phyloP scores from a whole-genome alignment of 1,284 basidiomycete species.

The Leccinum huronense region DNA sequence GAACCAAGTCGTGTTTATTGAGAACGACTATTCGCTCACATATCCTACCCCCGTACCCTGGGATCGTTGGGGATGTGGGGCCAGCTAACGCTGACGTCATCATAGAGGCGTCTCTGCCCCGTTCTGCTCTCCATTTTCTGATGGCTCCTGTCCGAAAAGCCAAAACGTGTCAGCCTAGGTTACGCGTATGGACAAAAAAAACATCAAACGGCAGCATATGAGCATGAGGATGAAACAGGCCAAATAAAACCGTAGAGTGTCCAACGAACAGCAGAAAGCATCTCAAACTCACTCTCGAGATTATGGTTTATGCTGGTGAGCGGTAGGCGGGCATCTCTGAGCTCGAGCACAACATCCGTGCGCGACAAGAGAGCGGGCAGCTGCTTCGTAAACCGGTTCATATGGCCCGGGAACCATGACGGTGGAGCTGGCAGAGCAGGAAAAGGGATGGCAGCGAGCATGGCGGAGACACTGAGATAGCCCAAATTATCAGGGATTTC shows the following conservation, averaged over 20 bases:
- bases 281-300: conserved; percentile 64
- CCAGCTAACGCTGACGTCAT: conserved; percentile 27
- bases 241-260: conserved; percentile 7
- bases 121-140: conserved; percentile 62
- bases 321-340: conserved; percentile 89
- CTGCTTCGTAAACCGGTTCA: conserved; percentile 83
- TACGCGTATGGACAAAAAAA: conserved; percentile 11
- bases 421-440: conserved; percentile 71
- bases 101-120: conserved; percentile 49
- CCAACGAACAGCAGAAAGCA: neutral
- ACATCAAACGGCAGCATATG: conserved; percentile 11
- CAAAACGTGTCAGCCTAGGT: conserved; percentile 16
- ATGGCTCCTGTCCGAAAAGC: conserved; percentile 47
- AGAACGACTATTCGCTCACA: conserved; percentile 89
- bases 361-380: conserved; percentile 75
- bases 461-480: conserved; percentile 20
- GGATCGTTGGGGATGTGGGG: conserved; percentile 11
- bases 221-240: conserved; percentile 20
- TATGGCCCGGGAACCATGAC: conserved; percentile 98
- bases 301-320: conserved; percentile 91
- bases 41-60: conserved; percentile 37
- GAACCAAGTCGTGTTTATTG: conserved; percentile 91
- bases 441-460: conserved; percentile 47
- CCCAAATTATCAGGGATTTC: conserved; percentile 8
- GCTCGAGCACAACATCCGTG: conserved; percentile 92